These are phyloP conservation scores for Aspergillus avenaceus DNA, from an alignment of 495 filamentous ascomycete genomes.

Conservation along the genomic window DNA sequence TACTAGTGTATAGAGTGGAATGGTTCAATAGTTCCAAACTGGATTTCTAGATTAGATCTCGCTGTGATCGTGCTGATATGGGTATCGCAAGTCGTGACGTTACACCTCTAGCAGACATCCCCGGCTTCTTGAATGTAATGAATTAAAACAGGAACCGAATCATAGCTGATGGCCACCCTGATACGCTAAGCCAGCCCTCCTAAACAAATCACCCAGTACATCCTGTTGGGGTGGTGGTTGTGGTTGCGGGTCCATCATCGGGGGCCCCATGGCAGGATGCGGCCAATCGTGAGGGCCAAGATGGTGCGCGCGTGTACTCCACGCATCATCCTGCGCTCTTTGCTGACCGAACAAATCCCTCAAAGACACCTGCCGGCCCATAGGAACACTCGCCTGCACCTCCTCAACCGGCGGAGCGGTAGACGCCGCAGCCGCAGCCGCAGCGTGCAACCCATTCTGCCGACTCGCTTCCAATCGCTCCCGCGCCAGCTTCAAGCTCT, in stretches of 20 bases:
- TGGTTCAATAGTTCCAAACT: too few relatives aligned
- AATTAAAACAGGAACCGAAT: neutral
- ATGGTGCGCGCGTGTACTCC: conserved; percentile 46
- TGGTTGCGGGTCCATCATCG: conserved; percentile 11
- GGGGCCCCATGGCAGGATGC: conserved; percentile 2
- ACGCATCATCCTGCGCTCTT: conserved; percentile 46
- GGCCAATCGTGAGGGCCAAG: conserved; percentile 18
- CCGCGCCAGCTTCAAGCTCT: conserved; percentile 39
- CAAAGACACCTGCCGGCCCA: conserved; percentile 51
- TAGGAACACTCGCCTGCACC: conserved; percentile 35
- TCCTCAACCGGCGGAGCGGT: conserved; percentile 29
- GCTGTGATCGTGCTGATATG: conserved; percentile 6
- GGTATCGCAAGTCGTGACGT: conserved; percentile 27
- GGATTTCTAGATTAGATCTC: too few relatives aligned
- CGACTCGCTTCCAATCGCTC: conserved; percentile 37
- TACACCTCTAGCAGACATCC: conserved; percentile 12
- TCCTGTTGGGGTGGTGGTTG: conserved; percentile 26
- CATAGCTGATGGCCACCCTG: conserved; percentile 20
- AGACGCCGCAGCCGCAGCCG: conserved; percentile 27
- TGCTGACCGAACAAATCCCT: conserved; percentile 55
- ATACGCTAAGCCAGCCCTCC: conserved; percentile 36
- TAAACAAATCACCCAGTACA: conserved; percentile 40
- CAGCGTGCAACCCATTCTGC: conserved; percentile 34
- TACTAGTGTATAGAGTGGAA: too few relatives aligned
- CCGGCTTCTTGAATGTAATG: neutral